Evolutionary conservation across 208 protist species (phyloP).

Genomic region (Naegleria lovaniensis): DNA sequence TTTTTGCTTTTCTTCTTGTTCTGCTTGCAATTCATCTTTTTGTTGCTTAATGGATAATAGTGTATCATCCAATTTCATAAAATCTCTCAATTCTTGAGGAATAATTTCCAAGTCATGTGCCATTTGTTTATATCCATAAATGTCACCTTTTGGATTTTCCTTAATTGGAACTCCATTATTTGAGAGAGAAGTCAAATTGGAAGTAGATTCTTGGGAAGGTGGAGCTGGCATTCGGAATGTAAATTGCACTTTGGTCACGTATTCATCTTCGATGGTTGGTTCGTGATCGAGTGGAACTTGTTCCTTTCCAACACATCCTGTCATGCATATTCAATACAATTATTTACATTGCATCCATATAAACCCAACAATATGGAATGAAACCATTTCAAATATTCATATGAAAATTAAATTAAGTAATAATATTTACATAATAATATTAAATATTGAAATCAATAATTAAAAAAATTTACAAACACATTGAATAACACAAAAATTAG

Average conservation of each 20-base stretch:
- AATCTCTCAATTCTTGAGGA: background rate
- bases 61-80: background rate
- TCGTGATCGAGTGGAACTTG: background rate
- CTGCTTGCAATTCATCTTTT: background rate
- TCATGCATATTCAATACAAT: no score
- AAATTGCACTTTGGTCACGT: background rate
- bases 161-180: background rate
- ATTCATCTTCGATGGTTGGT: background rate
- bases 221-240: background rate
- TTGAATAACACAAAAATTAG: no score
- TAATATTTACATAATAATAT: no score
- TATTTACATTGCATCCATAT: no score
- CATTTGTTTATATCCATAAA: slow-evolving; percentile 9
- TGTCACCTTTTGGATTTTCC: background rate
- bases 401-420: no score
- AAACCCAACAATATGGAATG: no score
- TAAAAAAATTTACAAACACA: no score
- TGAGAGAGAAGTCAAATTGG: no score
- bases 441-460: no score
- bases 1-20: background rate
- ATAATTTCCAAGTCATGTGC: background rate
- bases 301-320: background rate
- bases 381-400: no score
- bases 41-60: background rate
- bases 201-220: background rate